phyloP scores from a whole-genome alignment of 169 alveolate genomes.

The Plasmodium coatneyi region DNA sequence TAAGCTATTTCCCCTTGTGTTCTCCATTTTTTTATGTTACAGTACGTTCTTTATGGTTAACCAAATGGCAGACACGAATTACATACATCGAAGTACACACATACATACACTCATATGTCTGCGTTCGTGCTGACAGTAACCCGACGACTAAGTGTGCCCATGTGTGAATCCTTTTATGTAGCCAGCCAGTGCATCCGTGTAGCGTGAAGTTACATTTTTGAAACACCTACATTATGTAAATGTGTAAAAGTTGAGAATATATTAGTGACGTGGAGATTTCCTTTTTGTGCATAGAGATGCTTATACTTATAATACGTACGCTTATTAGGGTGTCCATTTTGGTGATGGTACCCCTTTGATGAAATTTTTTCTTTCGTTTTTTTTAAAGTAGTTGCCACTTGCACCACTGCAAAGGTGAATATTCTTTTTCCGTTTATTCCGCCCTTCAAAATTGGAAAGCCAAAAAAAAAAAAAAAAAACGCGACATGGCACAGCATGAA shows the following conservation, averaged over 20 bases:
- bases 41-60: background rate
- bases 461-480: background rate
- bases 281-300: background rate
- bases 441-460: background rate
- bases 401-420: background rate
- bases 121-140: background rate
- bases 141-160: background rate
- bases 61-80: background rate
- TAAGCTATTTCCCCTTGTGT: background rate
- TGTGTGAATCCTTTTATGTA: background rate
- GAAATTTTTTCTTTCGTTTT: background rate
- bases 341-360: background rate
- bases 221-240: background rate
- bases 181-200: background rate
- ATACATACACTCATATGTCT: background rate
- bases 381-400: background rate
- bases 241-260: background rate
- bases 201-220: background rate
- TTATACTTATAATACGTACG: background rate
- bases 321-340: background rate
- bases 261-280: background rate
- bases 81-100: background rate
- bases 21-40: background rate
- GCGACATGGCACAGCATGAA: background rate
- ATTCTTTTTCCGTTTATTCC: background rate